Conservation (phyloP, 805 yeast genomes). For the Ogataea polymorpha region DNA sequence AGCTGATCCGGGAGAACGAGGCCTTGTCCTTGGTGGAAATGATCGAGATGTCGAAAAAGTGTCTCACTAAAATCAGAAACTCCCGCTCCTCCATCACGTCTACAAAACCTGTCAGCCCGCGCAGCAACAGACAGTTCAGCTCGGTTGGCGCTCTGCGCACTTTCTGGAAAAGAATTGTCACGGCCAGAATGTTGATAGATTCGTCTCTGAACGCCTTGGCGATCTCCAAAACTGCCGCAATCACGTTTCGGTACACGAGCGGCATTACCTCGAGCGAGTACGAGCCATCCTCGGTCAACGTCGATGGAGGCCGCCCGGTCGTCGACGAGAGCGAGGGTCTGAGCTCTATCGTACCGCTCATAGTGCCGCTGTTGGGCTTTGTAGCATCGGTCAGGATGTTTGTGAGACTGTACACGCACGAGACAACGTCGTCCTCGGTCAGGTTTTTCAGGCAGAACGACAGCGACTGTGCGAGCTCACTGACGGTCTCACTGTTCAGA, state of each 20-base stretch:
- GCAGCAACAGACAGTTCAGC: slow-evolving; percentile 52
- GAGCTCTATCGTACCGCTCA: slow-evolving; percentile 25
- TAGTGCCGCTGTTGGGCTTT: slow-evolving; percentile 11
- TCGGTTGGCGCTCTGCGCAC: slow-evolving; percentile 45
- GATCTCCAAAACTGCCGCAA: slow-evolving; percentile 64
- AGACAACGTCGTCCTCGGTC: slow-evolving; percentile 78
- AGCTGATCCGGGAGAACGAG: slow-evolving; percentile 39
- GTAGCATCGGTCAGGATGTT: slow-evolving; percentile 55
- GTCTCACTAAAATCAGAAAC: slow-evolving; percentile 57
- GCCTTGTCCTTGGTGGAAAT: slow-evolving; percentile 42
- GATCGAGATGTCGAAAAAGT: slow-evolving; percentile 49
- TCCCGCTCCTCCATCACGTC: slow-evolving; percentile 62
- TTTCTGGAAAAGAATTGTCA: slow-evolving; percentile 81
- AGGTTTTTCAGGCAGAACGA: slow-evolving; percentile 65
- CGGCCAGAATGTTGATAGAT: slow-evolving; percentile 71
- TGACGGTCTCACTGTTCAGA: slow-evolving; percentile 45
- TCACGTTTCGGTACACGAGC: slow-evolving; percentile 57
- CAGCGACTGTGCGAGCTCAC: slow-evolving; percentile 52
- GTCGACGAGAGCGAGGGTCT: slow-evolving; percentile 14
- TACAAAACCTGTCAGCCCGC: slow-evolving; percentile 63
- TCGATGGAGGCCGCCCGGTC: slow-evolving; percentile 12
- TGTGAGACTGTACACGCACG: slow-evolving; percentile 78
- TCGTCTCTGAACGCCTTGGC: slow-evolving; percentile 66
- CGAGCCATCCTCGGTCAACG: slow-evolving; percentile 18
- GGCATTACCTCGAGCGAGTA: slow-evolving; percentile 25